phyloP scores from a whole-genome alignment of 73 alveolate species.

The Breviolum minutum region DNA sequence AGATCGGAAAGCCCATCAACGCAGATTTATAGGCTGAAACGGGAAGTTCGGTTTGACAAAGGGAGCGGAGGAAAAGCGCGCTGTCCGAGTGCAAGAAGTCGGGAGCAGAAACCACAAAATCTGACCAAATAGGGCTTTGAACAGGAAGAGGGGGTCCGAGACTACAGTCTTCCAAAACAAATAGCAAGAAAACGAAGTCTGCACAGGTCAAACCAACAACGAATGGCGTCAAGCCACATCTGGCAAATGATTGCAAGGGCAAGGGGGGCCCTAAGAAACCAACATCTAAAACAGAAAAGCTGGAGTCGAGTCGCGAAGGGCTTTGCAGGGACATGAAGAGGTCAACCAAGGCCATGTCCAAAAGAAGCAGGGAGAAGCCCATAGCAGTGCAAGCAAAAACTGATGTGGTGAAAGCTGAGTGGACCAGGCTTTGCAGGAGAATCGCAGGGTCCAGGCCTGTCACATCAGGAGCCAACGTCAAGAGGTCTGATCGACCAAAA shows the following conservation, averaged over 20 bases:
- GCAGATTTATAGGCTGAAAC: background rate
- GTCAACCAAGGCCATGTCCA: background rate
- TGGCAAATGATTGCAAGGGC: background rate
- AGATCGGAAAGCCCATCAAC: background rate
- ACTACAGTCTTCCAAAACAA: background rate
- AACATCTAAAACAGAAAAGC: background rate
- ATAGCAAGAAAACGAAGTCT: constrained; percentile 59
- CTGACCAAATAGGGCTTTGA: background rate
- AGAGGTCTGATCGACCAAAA: background rate
- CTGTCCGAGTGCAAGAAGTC: background rate
- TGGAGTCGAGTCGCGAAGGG: background rate
- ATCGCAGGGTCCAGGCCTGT: background rate
- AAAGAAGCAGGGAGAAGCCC: background rate
- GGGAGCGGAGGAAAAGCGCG: constrained; percentile 1
- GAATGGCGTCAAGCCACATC: background rate
- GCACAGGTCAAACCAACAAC: constrained; percentile 37
- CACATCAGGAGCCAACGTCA: background rate
- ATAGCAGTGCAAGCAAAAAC: background rate
- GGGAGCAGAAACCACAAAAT: background rate
- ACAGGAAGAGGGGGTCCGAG: background rate
- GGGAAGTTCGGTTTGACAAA: background rate
- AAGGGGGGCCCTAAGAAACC: background rate
- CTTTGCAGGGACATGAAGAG: background rate
- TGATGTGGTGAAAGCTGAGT: background rate
- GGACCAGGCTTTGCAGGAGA: background rate